Conservation (phyloP, 306 rosid species). For the Glycyrrhiza uralensis region DNA sequence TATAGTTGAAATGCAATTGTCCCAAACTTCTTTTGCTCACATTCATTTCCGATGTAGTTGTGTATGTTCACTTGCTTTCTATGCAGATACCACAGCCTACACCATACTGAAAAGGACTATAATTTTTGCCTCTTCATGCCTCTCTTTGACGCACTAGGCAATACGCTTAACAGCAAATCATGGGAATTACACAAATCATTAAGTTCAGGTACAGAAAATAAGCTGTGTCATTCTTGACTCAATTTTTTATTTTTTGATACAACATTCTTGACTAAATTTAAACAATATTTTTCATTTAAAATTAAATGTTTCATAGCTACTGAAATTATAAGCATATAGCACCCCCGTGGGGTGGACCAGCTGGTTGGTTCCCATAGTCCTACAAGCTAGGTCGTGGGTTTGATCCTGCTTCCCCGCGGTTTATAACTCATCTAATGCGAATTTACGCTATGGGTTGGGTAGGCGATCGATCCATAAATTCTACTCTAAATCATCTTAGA, state of each 20-base stretch:
- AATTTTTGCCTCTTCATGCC: conserved; percentile 97
- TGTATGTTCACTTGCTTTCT: background rate
- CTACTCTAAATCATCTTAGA: too few relatives aligned
- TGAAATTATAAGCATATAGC: too few relatives aligned
- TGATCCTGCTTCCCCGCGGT: too few relatives aligned
- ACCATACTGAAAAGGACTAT: conserved; percentile 60
- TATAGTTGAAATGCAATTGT: background rate
- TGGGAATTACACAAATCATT: conserved; percentile 63
- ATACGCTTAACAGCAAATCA: conserved; percentile 53
- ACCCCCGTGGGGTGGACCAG: too few relatives aligned
- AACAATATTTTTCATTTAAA: background rate
- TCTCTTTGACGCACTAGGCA: conserved; percentile 67
- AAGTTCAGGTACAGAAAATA: conserved; percentile 47
- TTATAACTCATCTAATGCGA: too few relatives aligned
- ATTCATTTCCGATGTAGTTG: background rate
- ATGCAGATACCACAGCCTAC: conserved; percentile 73
- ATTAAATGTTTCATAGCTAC: too few relatives aligned
- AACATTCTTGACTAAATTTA: background rate
- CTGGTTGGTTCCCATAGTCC: too few relatives aligned
- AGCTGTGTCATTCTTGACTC: background rate
- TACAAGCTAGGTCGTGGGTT: too few relatives aligned
- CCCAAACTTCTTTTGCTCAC: background rate
- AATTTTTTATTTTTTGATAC: too few relatives aligned
- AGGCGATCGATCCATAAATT: too few relatives aligned
- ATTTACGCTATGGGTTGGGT: too few relatives aligned